These are phyloP conservation scores for Erodium texanum DNA, from an alignment of 441 rosid genomes.

Conservation along the genomic window DNA sequence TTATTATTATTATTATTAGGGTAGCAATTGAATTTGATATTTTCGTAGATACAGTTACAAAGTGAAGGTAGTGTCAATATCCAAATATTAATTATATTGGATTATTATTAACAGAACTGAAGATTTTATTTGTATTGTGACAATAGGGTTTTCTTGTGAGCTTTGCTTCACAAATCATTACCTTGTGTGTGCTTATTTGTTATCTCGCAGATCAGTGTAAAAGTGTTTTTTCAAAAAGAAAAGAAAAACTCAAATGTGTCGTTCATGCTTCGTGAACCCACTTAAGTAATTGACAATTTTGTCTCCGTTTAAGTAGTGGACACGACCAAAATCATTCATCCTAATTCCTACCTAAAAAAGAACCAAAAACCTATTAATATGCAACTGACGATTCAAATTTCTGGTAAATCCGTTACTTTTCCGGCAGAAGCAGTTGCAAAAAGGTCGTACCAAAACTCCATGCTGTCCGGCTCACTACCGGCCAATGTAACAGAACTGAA, in stretches of 20 bases:
- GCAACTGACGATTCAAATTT: neutral
- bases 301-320: too few species aligned
- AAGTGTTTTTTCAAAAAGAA: too few species aligned
- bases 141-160: too few species aligned
- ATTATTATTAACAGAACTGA: neutral
- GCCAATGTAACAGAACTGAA: too few species aligned
- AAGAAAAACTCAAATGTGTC: too few species aligned
- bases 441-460: slow-evolving; percentile 24
- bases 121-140: neutral
- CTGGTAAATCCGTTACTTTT: neutral
- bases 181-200: too few species aligned
- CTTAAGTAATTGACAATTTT: too few species aligned
- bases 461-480: slow-evolving; percentile 9
- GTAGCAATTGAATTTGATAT: neutral
- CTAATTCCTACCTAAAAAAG: neutral
- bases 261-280: too few species aligned
- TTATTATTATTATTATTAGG: neutral
- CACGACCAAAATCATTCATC: neutral
- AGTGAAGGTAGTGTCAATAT: too few species aligned
- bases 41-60: neutral
- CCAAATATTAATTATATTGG: too few species aligned
- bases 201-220: too few species aligned
- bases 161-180: neutral
- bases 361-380: neutral
- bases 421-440: slow-evolving; percentile 6